Conservation (phyloP, 768 basidiomycete genomes). For the Fistulinella prunicolor region DNA sequence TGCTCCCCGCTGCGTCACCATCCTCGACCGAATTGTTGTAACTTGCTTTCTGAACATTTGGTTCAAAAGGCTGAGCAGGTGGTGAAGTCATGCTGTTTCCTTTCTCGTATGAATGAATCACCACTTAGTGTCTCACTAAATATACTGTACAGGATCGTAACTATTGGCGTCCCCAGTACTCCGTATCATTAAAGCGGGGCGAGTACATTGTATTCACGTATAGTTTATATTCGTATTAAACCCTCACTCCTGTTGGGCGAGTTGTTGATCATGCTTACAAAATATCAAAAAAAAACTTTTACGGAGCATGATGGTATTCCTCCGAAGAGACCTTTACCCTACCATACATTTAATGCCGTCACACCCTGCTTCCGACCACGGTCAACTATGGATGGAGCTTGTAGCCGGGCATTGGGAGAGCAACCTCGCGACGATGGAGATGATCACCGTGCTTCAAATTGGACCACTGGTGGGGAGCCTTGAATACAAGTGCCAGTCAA, state of each 20-base stretch:
- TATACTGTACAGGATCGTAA: constrained; percentile 13
- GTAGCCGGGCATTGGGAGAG: too few species aligned
- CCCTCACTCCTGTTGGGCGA: too few species aligned
- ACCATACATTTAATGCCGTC: too few species aligned
- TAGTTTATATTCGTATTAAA: constrained; percentile 20
- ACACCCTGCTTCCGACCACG: too few species aligned
- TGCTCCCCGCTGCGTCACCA: constrained; percentile 34
- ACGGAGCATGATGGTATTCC: too few species aligned
- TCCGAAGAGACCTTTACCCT: too few species aligned
- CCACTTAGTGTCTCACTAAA: background rate
- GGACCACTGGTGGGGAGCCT: constrained; percentile 25
- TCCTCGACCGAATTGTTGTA: constrained; percentile 51
- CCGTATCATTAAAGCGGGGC: background rate
- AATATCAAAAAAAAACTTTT: too few species aligned
- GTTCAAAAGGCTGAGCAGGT: constrained; percentile 42
- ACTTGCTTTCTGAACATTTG: constrained; percentile 54
- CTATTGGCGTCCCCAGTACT: background rate
- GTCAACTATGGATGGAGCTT: too few species aligned
- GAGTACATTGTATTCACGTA: constrained; percentile 14
- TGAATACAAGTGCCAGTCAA: background rate
- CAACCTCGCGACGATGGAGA: too few species aligned
- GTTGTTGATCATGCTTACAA: too few species aligned
- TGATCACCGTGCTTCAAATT: too few species aligned
- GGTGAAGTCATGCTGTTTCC: constrained; percentile 30
- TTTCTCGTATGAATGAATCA: background rate